Evolutionary conservation across 768 basidiomycete genomes (phyloP).

Genomic region (Mycena leptocephala): DNA sequence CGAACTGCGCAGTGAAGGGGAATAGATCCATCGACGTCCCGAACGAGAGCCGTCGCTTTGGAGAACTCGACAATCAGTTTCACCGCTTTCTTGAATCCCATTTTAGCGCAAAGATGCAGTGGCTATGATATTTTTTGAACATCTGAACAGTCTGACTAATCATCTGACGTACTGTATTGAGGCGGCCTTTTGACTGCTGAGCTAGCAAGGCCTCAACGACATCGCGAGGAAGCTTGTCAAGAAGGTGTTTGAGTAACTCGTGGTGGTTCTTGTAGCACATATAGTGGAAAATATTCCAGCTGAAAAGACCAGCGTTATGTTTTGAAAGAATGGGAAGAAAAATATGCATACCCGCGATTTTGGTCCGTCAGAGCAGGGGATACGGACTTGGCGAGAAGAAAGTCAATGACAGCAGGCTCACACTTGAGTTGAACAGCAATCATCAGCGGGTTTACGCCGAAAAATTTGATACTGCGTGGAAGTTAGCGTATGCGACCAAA

Average conservation of each 20-base stretch:
- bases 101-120: conserved; percentile 67
- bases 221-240: conserved; percentile 68
- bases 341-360: conserved; percentile 56
- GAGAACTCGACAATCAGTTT: conserved; percentile 57
- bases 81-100: conserved; percentile 46
- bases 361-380: conserved; percentile 61
- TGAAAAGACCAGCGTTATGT: conserved; percentile 38
- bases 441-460: conserved; percentile 62
- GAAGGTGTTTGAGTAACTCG: conserved; percentile 58
- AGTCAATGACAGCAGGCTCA: conserved; percentile 60
- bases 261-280: conserved; percentile 49
- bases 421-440: conserved; percentile 54
- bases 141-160: not conserved
- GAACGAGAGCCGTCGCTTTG: conserved; percentile 53
- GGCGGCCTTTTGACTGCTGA: conserved; percentile 61
- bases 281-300: conserved; percentile 73
- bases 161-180: conserved; percentile 61
- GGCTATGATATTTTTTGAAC: conserved; percentile 55
- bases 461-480: conserved; percentile 59
- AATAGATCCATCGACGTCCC: conserved; percentile 66
- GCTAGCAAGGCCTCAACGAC: conserved; percentile 59
- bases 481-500: not conserved
- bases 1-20: conserved; percentile 67
- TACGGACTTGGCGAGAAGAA: conserved; percentile 63
- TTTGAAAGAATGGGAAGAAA: not conserved